Evolutionary conservation across 139 green algal species (phyloP).

Genomic region (Deuterostichococcus epilithicus): DNA sequence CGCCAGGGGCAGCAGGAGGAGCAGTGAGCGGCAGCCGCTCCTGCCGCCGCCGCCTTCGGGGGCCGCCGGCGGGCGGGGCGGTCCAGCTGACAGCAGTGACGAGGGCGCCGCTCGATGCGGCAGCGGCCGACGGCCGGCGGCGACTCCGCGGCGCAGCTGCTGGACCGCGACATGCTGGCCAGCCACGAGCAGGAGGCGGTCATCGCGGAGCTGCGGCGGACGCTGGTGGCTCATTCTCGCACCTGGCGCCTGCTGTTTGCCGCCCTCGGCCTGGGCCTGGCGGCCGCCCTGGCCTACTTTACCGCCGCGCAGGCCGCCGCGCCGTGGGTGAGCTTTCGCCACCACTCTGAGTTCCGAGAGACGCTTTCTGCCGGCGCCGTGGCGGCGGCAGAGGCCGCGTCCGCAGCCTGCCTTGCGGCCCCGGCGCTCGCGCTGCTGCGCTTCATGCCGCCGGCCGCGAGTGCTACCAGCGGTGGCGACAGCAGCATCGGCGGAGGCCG

Average conservation of each 20-base stretch:
- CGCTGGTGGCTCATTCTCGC: background rate
- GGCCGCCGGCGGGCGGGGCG: too few species aligned
- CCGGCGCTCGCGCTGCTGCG: background rate
- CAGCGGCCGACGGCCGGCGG: background rate
- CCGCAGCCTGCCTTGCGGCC: background rate
- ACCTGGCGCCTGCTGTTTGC: background rate
- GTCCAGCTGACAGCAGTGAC: too few species aligned
- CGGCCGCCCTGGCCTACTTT: background rate
- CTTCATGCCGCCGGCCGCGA: background rate
- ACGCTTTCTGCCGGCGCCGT: background rate
- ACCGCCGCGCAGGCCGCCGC: background rate
- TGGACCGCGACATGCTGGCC: background rate
- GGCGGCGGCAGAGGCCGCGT: background rate
- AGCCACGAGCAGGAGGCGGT: background rate
- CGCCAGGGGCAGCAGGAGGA: constrained; percentile 16
- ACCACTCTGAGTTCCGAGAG: background rate
- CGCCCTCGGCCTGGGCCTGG: background rate
- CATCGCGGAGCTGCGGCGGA: background rate
- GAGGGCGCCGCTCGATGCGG: too few species aligned
- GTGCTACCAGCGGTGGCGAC: background rate
- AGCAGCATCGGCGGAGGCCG: too few species aligned
- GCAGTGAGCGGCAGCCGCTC: too few species aligned
- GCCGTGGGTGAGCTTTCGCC: background rate
- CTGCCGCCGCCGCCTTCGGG: too few species aligned
- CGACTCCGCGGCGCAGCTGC: background rate